Evolutionary conservation across 345 rosid genomes (phyloP).

Genomic region (Mallotus nudiflorus): DNA sequence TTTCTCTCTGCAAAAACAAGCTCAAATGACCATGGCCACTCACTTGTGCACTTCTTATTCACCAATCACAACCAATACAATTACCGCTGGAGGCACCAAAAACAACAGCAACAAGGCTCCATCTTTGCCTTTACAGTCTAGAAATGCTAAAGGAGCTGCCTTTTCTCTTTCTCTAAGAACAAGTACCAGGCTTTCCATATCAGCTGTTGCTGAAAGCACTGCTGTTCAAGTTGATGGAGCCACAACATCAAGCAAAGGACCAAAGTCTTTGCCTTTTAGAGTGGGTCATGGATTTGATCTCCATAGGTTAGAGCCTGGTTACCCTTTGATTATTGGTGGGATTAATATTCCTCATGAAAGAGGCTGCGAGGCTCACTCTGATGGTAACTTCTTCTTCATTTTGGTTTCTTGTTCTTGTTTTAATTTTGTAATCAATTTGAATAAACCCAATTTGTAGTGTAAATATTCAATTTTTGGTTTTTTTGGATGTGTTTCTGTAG

Average conservation of each 20-base stretch:
- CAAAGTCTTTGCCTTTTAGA: conserved; percentile 73
- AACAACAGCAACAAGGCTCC: conserved; percentile 16
- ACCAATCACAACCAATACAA: conserved; percentile 18
- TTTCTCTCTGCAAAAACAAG: background rate
- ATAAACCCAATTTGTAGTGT: background rate
- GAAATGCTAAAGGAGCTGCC: background rate
- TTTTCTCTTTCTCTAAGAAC: conserved; percentile 21
- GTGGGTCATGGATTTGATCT: conserved; percentile 97
- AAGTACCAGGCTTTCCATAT: conserved; percentile 28
- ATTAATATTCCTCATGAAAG: conserved; percentile 86
- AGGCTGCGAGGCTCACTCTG: conserved; percentile 99
- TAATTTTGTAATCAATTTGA: background rate
- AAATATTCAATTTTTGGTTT: conserved; percentile 6
- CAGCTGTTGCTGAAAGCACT: conserved; percentile 40
- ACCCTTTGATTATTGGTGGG: conserved; percentile 93
- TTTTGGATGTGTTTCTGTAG: background rate
- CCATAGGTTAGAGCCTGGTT: conserved; percentile 89
- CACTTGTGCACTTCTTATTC: conserved; percentile 25
- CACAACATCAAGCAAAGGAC: conserved; percentile 35
- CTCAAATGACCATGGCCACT: conserved; percentile 55
- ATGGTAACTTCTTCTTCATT: conserved; percentile 48
- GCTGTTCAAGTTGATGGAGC: conserved; percentile 49
- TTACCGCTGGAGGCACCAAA: too few relatives aligned
- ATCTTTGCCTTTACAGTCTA: conserved; percentile 23
- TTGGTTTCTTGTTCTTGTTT: background rate